These are phyloP conservation scores for Spinellus fusiger DNA, from an alignment of 192 early-diverging fungal species.

Conservation along the genomic window DNA sequence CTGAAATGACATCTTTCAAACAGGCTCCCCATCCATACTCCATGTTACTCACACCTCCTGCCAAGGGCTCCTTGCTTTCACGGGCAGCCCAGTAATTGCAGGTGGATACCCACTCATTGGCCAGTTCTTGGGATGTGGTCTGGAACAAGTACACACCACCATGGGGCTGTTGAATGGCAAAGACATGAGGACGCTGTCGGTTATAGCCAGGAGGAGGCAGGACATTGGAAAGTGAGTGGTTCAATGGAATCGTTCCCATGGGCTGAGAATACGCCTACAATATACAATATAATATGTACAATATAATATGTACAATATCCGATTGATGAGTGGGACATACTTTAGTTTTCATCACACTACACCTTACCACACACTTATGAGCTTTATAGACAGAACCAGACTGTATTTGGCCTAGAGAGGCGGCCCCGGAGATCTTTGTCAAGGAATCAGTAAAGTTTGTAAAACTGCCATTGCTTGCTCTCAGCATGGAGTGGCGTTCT, in stretches of 20 bases:
- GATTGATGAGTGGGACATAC: too few species aligned
- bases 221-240: conserved; percentile 79
- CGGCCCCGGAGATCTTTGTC: background rate
- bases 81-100: conserved; percentile 96
- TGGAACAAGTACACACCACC: conserved; percentile 93
- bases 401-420: too few species aligned
- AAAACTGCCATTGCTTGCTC: conserved; percentile 21
- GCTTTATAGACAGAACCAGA: too few species aligned
- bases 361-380: too few species aligned
- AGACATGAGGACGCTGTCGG: conserved; percentile 68
- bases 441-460: conserved; percentile 21
- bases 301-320: background rate
- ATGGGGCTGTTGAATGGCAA: conserved; percentile 77
- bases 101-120: conserved; percentile 79
- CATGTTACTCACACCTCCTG: conserved; percentile 82
- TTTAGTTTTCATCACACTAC: background rate
- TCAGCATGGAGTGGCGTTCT: conserved; percentile 15
- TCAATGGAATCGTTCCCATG: conserved; percentile 48
- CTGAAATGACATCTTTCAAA: conserved; percentile 25
- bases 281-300: background rate
- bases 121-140: conserved; percentile 55
- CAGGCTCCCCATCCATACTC: conserved; percentile 89
- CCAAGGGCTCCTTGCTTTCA: conserved; percentile 82
- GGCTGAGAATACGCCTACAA: conserved; percentile 30
- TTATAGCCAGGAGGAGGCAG: conserved; percentile 85